These are phyloP conservation scores for Agrocybe pediades DNA, from an alignment of 768 basidiomycete species.

Conservation along the genomic window DNA sequence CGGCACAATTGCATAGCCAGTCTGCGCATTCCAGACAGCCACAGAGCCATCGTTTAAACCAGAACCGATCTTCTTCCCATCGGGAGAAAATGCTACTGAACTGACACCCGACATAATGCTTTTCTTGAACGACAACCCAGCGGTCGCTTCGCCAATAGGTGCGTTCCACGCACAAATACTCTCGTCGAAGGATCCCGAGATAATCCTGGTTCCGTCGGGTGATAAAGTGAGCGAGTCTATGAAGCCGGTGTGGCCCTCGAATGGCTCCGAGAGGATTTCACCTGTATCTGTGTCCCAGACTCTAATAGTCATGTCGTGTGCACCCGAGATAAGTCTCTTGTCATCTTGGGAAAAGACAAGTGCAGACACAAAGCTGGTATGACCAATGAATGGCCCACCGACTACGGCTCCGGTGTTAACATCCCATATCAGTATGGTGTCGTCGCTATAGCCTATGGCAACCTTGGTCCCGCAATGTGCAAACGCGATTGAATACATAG, in stretches of 20 bases:
- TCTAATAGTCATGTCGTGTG: too few species aligned
- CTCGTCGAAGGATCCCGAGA: not conserved
- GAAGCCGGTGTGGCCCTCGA: too few species aligned
- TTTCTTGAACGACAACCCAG: too few species aligned
- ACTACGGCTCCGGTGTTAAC: too few species aligned
- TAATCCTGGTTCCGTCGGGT: not conserved
- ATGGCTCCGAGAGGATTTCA: too few species aligned
- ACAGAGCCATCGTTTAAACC: not conserved
- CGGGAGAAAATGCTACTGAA: not conserved
- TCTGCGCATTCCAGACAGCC: not conserved
- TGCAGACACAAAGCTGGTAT: too few species aligned
- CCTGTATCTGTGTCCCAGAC: too few species aligned
- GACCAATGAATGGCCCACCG: too few species aligned
- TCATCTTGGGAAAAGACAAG: too few species aligned
- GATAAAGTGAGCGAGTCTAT: not conserved
- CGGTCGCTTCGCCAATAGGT: not conserved
- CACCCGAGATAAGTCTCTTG: too few species aligned
- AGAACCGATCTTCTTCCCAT: not conserved
- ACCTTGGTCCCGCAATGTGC: constrained; percentile 24
- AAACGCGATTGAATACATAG: constrained; percentile 21
- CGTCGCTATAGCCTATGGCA: constrained; percentile 15
- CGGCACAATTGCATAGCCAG: not conserved
- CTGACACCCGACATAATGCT: too few species aligned
- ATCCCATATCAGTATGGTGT: too few species aligned
- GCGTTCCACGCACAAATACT: not conserved